phyloP scores from a whole-genome alignment of 2,329 filamentous ascomycete genomes.

The Claviceps pusilla region DNA sequence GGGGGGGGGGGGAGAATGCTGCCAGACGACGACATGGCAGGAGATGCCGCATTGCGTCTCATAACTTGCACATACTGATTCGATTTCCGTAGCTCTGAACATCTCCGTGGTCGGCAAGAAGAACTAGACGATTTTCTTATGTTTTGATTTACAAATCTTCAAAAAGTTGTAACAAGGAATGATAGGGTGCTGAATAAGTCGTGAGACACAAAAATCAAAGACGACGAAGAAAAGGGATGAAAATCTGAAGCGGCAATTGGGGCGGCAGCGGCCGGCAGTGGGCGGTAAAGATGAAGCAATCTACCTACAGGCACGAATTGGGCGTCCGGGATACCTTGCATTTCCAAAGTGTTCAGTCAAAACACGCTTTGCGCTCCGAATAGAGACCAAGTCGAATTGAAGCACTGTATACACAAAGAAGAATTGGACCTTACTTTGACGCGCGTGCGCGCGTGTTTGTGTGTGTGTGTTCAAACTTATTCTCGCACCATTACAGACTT shows the following conservation, averaged over 20 bases:
- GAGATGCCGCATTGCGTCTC: background rate
- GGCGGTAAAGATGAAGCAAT: constrained; percentile 16
- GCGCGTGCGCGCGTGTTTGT: too few species aligned
- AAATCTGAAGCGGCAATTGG: constrained; percentile 2
- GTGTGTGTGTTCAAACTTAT: too few species aligned
- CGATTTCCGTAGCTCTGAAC: constrained; percentile 25
- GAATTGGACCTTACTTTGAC: too few species aligned
- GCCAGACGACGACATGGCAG: too few species aligned
- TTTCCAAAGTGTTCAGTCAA: constrained; percentile 26
- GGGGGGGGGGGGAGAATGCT: too few species aligned
- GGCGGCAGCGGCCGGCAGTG: constrained; percentile 8
- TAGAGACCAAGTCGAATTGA: constrained; percentile 24
- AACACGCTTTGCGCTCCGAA: constrained; percentile 16
- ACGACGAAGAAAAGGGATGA: constrained; percentile 9
- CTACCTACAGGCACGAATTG: constrained; percentile 27
- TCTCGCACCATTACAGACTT: too few species aligned
- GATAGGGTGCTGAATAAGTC: background rate
- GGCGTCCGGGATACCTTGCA: constrained; percentile 43
- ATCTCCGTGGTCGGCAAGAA: constrained; percentile 44
- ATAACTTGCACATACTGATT: background rate
- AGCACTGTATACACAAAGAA: constrained; percentile 8
- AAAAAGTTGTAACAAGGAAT: background rate
- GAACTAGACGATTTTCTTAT: constrained; percentile 16
- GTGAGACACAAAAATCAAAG: background rate
- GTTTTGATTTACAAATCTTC: background rate